These are phyloP conservation scores for Teratosphaeria zuluensis DNA, from an alignment of 2,329 filamentous ascomycete species.

Conservation along the genomic window DNA sequence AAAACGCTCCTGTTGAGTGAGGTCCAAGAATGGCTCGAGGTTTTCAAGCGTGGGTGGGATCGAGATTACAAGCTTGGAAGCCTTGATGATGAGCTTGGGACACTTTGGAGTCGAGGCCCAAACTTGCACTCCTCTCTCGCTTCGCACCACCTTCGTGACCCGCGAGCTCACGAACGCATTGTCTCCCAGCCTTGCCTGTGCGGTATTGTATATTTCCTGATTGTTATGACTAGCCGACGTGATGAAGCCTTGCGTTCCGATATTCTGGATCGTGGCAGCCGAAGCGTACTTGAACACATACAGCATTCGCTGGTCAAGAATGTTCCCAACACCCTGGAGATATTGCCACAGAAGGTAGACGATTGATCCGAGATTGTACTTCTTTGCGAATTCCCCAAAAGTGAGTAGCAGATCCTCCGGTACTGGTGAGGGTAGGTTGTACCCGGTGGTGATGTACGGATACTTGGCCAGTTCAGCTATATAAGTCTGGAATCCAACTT, in stretches of 20 bases:
- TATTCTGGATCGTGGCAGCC: conserved; percentile 3
- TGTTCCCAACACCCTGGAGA: conserved; percentile 37
- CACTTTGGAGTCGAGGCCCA: conserved; percentile 24
- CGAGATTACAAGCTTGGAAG: conserved; percentile 34
- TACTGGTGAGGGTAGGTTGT: conserved; percentile 35
- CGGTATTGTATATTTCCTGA: conserved; percentile 15
- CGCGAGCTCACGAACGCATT: conserved; percentile 20
- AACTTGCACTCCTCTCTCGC: conserved; percentile 15
- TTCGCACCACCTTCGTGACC: conserved; percentile 14
- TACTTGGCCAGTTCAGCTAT: conserved; percentile 23
- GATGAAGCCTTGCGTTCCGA: conserved; percentile 11
- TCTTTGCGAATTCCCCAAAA: conserved; percentile 40
- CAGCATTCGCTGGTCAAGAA: conserved; percentile 34
- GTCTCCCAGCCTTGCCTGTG: conserved; percentile 13
- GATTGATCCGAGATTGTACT: conserved; percentile 37
- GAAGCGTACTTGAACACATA: conserved; percentile 35
- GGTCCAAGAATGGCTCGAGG: conserved; percentile 27
- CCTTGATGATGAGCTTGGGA: conserved; percentile 23
- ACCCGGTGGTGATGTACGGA: conserved; percentile 29
- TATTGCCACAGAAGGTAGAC: conserved; percentile 33
- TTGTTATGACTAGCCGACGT: conserved; percentile 12
- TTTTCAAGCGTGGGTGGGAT: conserved; percentile 31
- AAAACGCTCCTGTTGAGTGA: conserved; percentile 12
- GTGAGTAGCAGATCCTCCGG: conserved; percentile 39
- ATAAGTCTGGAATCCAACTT: conserved; percentile 15